A percentile compares a stretch with the other conserved stretches of the same genome.
Evolutionary conservation across 2,329 filamentous ascomycete genomes (phyloP).

Genomic region (Aspergillus pseudoviridinutans): DNA sequence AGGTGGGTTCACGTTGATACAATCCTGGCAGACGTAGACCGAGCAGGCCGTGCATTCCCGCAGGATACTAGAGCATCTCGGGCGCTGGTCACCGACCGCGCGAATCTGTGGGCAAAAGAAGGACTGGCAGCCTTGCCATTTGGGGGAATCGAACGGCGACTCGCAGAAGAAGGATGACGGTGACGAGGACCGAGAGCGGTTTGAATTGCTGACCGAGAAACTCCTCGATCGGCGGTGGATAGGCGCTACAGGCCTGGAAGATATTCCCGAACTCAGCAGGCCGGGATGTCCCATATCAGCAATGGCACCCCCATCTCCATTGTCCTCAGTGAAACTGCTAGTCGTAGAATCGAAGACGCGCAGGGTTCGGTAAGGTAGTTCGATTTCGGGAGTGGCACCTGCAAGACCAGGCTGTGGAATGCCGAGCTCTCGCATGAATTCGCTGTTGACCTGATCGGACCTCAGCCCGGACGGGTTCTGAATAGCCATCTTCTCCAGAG

Average conservation of each 20-base stretch:
- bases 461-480: constrained; percentile 25
- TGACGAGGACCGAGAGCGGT: constrained; percentile 39
- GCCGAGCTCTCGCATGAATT: neutral
- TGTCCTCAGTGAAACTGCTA: constrained; percentile 35
- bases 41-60: constrained; percentile 45
- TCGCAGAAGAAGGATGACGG: constrained; percentile 37
- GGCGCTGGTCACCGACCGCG: constrained; percentile 42
- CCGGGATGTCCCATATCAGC: constrained; percentile 20
- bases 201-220: constrained; percentile 38
- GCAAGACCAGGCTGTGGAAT: neutral
- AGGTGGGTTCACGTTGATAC: constrained; percentile 36
- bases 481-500: constrained; percentile 45
- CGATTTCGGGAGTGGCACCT: constrained; percentile 15
- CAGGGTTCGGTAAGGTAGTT: constrained; percentile 29
- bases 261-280: constrained; percentile 18
- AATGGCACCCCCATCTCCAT: constrained; percentile 22
- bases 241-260: constrained; percentile 16
- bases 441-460: constrained; percentile 3
- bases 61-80: constrained; percentile 41
- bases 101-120: constrained; percentile 46
- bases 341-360: constrained; percentile 27
- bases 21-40: constrained; percentile 45
- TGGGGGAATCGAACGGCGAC: constrained; percentile 31
- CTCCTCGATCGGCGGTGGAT: constrained; percentile 32
- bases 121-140: constrained; percentile 47